phyloP scores from a whole-genome alignment of 2,329 filamentous ascomycete species.

The Xylaria arbuscula region DNA sequence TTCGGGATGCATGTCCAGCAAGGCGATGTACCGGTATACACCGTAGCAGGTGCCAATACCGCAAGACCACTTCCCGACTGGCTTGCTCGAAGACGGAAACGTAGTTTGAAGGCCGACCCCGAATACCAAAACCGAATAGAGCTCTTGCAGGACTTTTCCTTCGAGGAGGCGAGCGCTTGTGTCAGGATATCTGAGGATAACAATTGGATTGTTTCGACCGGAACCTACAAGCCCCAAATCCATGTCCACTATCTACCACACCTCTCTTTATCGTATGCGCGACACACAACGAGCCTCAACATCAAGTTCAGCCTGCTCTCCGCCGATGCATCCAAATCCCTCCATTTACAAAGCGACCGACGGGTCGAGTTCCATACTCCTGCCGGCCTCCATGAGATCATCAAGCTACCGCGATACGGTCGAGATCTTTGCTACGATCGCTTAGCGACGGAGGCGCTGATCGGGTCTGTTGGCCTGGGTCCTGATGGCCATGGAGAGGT shows the following conservation, averaged over 20 bases:
- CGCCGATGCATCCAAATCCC: constrained; percentile 90
- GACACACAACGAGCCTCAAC: constrained; percentile 89
- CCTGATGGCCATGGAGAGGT: constrained; percentile 89
- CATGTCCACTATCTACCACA: constrained; percentile 96
- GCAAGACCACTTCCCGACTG: constrained; percentile 92
- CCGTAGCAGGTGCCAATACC: constrained; percentile 89
- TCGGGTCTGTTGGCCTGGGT: constrained; percentile 90
- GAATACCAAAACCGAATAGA: constrained; percentile 96
- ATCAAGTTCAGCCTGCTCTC: constrained; percentile 90
- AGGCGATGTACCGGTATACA: constrained; percentile 89
- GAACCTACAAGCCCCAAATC: constrained; percentile 81
- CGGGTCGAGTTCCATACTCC: constrained; percentile 84
- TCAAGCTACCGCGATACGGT: constrained; percentile 92
- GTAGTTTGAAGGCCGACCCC: constrained; percentile 89
- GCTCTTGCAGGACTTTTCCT: constrained; percentile 96
- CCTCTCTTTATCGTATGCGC: constrained; percentile 89
- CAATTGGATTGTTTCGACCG: constrained; percentile 96
- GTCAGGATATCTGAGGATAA: constrained; percentile 90
- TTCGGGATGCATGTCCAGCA: constrained; percentile 81
- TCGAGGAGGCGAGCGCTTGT: constrained; percentile 93
- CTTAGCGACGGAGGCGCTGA: constrained; percentile 82
- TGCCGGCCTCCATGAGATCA: constrained; percentile 82
- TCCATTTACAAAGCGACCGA: constrained; percentile 93
- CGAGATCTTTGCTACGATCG: constrained; percentile 75
- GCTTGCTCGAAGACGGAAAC: constrained; percentile 86